Conservation (phyloP, 179 eudicot species). For the Sideroxylon spinosum region DNA sequence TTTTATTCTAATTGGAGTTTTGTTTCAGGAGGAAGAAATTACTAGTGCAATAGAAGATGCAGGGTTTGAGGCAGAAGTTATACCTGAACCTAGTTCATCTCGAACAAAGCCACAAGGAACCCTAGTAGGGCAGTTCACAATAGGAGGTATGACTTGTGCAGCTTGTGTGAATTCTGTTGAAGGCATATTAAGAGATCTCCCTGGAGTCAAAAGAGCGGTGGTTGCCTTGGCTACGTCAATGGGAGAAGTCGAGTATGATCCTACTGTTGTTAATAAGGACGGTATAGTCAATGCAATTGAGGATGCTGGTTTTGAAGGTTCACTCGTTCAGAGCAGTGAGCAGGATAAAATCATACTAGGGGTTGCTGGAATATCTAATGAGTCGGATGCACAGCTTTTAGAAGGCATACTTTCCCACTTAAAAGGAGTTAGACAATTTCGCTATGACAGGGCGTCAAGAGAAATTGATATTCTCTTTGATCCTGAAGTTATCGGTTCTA, state of each 20-base stretch:
- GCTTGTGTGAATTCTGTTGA: constrained; percentile 94
- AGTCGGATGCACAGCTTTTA: constrained; percentile 52
- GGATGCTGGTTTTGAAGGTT: constrained; percentile 96
- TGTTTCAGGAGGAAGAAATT: constrained; percentile 75
- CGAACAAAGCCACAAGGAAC: constrained; percentile 40
- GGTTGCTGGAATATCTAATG: constrained; percentile 56
- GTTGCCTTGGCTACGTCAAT: constrained; percentile 81
- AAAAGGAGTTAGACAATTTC: constrained; percentile 68
- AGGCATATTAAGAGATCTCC: constrained; percentile 72
- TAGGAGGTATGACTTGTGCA: constrained; percentile 98
- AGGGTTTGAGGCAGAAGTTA: constrained; percentile 91
- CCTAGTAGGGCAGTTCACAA: constrained; percentile 77
- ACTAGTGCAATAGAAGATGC: constrained; percentile 89
- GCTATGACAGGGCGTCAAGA: constrained; percentile 43
- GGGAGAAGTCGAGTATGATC: constrained; percentile 88
- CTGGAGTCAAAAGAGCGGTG: constrained; percentile 72
- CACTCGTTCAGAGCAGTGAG: constrained; percentile 89
- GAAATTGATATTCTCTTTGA: constrained; percentile 82
- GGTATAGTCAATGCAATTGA: constrained; percentile 77
- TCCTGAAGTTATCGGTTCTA: constrained; percentile 72
- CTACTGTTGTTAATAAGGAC: constrained; percentile 52
- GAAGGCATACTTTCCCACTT: constrained; percentile 59
- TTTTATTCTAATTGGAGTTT: constrained; percentile 9
- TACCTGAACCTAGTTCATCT: constrained; percentile 50
- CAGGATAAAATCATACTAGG: constrained; percentile 67